Evolutionary conservation across 2,329 filamentous ascomycete species (phyloP), one percentile per base, ranked within the genome.

Genomic region (Penicillium hordei): DNA sequence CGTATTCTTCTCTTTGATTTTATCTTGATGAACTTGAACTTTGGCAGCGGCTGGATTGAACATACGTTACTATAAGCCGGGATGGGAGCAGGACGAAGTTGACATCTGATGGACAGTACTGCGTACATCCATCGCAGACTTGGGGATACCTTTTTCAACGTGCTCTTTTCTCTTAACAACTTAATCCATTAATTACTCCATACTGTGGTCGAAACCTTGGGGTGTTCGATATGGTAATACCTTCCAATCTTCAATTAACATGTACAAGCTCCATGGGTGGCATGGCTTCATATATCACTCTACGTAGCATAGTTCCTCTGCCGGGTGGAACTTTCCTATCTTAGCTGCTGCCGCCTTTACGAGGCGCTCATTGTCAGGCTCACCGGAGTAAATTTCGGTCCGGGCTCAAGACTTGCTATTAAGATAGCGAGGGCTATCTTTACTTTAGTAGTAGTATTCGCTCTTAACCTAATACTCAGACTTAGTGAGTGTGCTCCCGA

Each of bases 111-210:
- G 46, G 45, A 29, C 17, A 17, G 42, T 29, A 21, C 44, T 33
- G 12, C 7, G 13, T 33, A 46, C 19, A 17, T 12, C 19, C 13
- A 23, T 46, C 25, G n/a, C 50, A 29, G 5, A 29, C 13, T 25
- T 4, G n/a, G 19, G 23, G 42, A 27, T 23, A 29, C 23, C 13
- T 21, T 10, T 7, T 38, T 33, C 7, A n/a, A 21, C 19, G 17
- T 42, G 27, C 23, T 46, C 21, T 23, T 25, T 44, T 33, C 10
- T 33, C 3, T 17, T 48, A 57, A 23, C 36, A 48, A n/a, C 29
- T 34, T 48, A 48, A 57, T 57, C n/a, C 1, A 27, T 39, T 45
- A 23, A 53, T 52, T 42, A 57, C 17, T 15, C 29, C 3, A 33
- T 25, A 45, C 3, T 31, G 5, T 19, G 6, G 2, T 19, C 21